Evolutionary conservation across 2,329 filamentous ascomycete species (phyloP), one percentile per base, ranked within the genome.

Genomic region (Colletotrichum theobromicola): DNA sequence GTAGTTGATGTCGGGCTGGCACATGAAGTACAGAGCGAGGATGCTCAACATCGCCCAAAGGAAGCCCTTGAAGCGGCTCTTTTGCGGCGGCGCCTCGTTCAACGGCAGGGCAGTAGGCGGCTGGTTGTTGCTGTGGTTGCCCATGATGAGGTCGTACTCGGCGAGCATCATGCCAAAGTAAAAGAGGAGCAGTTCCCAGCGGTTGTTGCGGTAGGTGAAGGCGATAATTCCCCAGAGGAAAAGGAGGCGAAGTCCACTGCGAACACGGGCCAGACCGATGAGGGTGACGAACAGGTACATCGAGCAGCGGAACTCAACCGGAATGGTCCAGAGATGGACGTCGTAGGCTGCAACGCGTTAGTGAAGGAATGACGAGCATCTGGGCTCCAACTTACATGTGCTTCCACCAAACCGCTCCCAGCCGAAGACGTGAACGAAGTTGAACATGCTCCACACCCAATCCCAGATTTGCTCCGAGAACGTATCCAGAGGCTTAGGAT

Each of bases 251-350:
- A 86, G 77, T 13, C 82, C 76, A 3, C 82, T 84, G 46, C 84
- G 84, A 35, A 90, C 79, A 30, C 87, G 84, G 7, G 88, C 87
- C 12, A 88, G 85, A 24, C 85, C 90, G 5, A 91, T 74, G 26
- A 91, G 81, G 15, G 86, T 84, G 9, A 91, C 81, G 80, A 92
- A 92, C 12, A 92, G 84, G 72, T 89, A 85, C 79, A 92, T 86
- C 4, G 89, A 91, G 79, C 88, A 89, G 74, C 88, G 85, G 78
- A 90, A 91, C 79, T 92, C 90, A 61, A 91, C 86, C 4, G 90
- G 90, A 57, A 92, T 92, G 7, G 91, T 92, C 90, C 90, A 92
- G 28, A 92, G 81, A 75, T 92, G 90, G 30, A 89, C 85, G 77
- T 92, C 89, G 77, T 91, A 90, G 26, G 81, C 84, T 80, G 67